These are phyloP conservation scores for Aspergillus novofumigatus DNA, from an alignment of 2,329 filamentous ascomycete species.

Conservation along the genomic window DNA sequence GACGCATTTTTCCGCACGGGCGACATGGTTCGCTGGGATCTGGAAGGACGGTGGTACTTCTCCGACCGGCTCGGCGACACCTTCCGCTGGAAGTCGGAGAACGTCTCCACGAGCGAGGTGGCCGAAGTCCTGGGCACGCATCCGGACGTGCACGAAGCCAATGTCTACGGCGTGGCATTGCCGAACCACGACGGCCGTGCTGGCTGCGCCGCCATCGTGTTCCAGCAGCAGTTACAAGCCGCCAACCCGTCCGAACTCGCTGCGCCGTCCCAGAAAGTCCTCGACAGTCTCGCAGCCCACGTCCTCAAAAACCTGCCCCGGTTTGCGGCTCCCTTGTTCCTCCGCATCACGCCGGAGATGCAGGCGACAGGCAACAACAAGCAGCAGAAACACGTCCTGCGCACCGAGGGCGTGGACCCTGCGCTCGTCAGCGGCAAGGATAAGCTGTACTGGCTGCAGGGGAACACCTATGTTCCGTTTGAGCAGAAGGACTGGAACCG, in stretches of 20 bases:
- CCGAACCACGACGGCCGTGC: slow-evolving; percentile 80
- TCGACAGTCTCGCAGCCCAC: slow-evolving; percentile 61
- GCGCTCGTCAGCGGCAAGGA: slow-evolving; percentile 36
- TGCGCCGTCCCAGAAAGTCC: slow-evolving; percentile 36
- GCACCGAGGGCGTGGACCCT: slow-evolving; percentile 71
- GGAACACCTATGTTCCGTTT: slow-evolving; percentile 66
- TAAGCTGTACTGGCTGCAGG: slow-evolving; percentile 63
- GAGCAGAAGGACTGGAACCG: slow-evolving; percentile 62
- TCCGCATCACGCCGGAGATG: slow-evolving; percentile 61
- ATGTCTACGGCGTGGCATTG: slow-evolving; percentile 78
- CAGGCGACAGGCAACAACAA: slow-evolving; percentile 81
- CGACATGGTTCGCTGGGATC: slow-evolving; percentile 70
- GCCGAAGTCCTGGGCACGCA: slow-evolving; percentile 68
- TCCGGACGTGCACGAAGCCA: slow-evolving; percentile 66
- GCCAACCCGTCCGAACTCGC: slow-evolving; percentile 16
- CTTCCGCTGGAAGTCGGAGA: slow-evolving; percentile 66
- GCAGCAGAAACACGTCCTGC: slow-evolving; percentile 73
- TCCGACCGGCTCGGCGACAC: slow-evolving; percentile 61
- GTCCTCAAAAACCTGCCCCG: slow-evolving; percentile 58
- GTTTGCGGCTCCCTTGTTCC: slow-evolving; percentile 74
- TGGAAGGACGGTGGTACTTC: slow-evolving; percentile 71
- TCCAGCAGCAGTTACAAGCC: slow-evolving; percentile 41
- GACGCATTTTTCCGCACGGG: slow-evolving; percentile 82
- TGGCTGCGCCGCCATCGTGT: slow-evolving; percentile 71
- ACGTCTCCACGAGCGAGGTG: slow-evolving; percentile 78